Conservation (phyloP, 805 yeast genomes). For the Yamadazyma tumulicola region DNA sequence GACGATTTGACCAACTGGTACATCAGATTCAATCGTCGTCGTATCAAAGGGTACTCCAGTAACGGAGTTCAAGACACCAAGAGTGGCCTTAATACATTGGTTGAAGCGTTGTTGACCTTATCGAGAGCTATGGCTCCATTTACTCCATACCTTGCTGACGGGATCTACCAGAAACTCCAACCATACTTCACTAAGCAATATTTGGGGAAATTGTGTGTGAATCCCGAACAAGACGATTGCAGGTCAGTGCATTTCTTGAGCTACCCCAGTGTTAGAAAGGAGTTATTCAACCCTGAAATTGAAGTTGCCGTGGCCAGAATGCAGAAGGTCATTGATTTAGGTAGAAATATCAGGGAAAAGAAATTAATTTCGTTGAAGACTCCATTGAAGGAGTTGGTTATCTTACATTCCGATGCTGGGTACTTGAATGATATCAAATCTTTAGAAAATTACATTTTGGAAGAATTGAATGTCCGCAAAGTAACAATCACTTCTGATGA, state of each 20-base stretch:
- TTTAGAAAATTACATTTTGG: slow-evolving; percentile 73
- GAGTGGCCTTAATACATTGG: slow-evolving; percentile 84
- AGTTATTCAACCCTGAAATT: slow-evolving; percentile 74
- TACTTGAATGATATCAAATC: slow-evolving; percentile 78
- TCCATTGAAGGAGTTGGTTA: slow-evolving; percentile 84
- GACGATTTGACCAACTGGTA: slow-evolving; percentile 98
- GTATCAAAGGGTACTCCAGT: slow-evolving; percentile 83
- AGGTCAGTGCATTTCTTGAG: slow-evolving; percentile 91
- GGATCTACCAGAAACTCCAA: slow-evolving; percentile 74
- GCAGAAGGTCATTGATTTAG: slow-evolving; percentile 96
- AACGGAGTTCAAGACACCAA: slow-evolving; percentile 80
- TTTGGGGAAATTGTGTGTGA: slow-evolving; percentile 40
- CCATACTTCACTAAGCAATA: slow-evolving; percentile 58
- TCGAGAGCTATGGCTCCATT: slow-evolving; percentile 98
- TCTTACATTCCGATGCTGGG: slow-evolving; percentile 71
- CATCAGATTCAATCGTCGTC: slow-evolving; percentile 95
- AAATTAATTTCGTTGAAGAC: slow-evolving; percentile 89
- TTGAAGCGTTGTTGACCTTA: slow-evolving; percentile 84
- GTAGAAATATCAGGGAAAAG: slow-evolving; percentile 96
- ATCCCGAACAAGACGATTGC: slow-evolving; percentile 49
- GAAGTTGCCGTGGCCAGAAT: slow-evolving; percentile 89
- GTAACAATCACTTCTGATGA: slow-evolving; percentile 87
- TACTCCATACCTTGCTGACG: slow-evolving; percentile 93
- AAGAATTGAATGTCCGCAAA: slow-evolving; percentile 91
- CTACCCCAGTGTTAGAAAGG: slow-evolving; percentile 83